Evolutionary conservation across 306 rosid genomes (phyloP).

Genomic region (Canavalia ensiformis): DNA sequence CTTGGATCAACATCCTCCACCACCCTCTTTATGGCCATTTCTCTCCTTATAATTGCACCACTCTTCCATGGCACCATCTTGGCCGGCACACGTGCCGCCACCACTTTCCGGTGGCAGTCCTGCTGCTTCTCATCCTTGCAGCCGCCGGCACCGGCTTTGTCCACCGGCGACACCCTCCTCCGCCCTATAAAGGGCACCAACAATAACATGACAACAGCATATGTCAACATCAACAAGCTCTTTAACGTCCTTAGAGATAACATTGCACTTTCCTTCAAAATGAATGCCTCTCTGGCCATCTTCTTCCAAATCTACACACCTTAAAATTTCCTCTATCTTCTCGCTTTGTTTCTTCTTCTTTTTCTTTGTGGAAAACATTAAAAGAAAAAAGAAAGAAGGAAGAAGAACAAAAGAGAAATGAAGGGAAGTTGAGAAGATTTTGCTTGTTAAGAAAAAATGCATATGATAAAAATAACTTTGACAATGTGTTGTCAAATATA

Average conservation of each 20-base stretch:
- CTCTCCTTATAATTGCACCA: slow-evolving; percentile 62
- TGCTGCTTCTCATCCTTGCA: slow-evolving; percentile 36
- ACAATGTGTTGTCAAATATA: slow-evolving; percentile 18
- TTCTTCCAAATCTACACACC: slow-evolving; percentile 8
- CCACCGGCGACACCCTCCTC: slow-evolving; percentile 49
- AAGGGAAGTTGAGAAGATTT: neutral
- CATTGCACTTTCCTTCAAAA: slow-evolving; percentile 48
- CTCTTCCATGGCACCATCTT: slow-evolving; percentile 68
- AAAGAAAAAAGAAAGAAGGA: neutral
- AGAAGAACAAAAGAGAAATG: slow-evolving; percentile 15
- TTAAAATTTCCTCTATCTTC: slow-evolving; percentile 19
- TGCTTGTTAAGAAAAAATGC: slow-evolving; percentile 20
- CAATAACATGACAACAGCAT: slow-evolving; percentile 62
- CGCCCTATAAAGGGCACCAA: slow-evolving; percentile 76
- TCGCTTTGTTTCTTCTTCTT: neutral
- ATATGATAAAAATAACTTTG: slow-evolving; percentile 33
- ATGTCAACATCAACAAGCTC: slow-evolving; percentile 63
- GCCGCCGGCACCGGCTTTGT: slow-evolving; percentile 32
- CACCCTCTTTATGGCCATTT: slow-evolving; percentile 71
- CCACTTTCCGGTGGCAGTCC: slow-evolving; percentile 53
- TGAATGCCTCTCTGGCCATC: slow-evolving; percentile 53
- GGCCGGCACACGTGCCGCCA: slow-evolving; percentile 65
- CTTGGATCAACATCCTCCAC: slow-evolving; percentile 57
- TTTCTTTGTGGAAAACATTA: neutral
- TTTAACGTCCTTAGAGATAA: slow-evolving; percentile 64